A percentile compares a stretch with the other conserved stretches of the same genome.
phyloP scores from a whole-genome alignment of 208 protist species.

The Crithidia brevicula region DNA sequence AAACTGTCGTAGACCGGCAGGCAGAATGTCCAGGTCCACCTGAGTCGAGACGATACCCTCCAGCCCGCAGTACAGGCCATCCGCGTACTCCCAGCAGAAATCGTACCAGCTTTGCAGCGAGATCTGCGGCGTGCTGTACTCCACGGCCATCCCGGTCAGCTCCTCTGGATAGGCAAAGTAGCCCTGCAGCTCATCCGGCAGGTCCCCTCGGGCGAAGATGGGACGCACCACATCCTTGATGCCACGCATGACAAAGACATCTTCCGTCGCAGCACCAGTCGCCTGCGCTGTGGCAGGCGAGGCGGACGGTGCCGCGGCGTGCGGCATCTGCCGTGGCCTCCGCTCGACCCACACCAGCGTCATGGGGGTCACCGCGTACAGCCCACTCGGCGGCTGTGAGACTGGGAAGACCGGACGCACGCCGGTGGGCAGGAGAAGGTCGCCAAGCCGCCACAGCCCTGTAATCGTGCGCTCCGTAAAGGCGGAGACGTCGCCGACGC shows the following conservation, averaged over 20 bases:
- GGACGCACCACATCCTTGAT: slow-evolving; percentile 78
- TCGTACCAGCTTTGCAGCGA: slow-evolving; percentile 75
- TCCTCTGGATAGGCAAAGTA: slow-evolving; percentile 86
- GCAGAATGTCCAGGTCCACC: slow-evolving; percentile 67
- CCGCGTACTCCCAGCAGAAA: slow-evolving; percentile 86
- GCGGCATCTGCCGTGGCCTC: not conserved
- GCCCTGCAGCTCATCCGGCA: slow-evolving; percentile 77
- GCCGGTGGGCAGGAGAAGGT: slow-evolving; percentile 75
- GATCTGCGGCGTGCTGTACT: slow-evolving; percentile 61
- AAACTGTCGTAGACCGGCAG: slow-evolving; percentile 56
- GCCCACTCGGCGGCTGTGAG: slow-evolving; percentile 39
- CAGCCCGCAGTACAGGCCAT: slow-evolving; percentile 63
- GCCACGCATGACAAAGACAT: slow-evolving; percentile 52
- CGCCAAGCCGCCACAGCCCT: slow-evolving; percentile 72
- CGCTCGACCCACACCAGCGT: slow-evolving; percentile 72
- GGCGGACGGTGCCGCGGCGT: not conserved
- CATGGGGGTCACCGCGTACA: slow-evolving; percentile 77
- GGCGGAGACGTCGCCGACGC: slow-evolving; percentile 47
- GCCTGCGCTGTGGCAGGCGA: not conserved
- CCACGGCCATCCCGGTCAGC: slow-evolving; percentile 61
- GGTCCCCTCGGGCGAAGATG: slow-evolving; percentile 74
- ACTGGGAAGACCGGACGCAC: slow-evolving; percentile 67
- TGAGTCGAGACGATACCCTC: slow-evolving; percentile 70
- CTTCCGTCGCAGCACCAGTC: not conserved
- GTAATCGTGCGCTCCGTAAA: slow-evolving; percentile 75